Evolutionary conservation across 2,329 filamentous ascomycete genomes (phyloP).

Genomic region (Fusarium bulbicola): DNA sequence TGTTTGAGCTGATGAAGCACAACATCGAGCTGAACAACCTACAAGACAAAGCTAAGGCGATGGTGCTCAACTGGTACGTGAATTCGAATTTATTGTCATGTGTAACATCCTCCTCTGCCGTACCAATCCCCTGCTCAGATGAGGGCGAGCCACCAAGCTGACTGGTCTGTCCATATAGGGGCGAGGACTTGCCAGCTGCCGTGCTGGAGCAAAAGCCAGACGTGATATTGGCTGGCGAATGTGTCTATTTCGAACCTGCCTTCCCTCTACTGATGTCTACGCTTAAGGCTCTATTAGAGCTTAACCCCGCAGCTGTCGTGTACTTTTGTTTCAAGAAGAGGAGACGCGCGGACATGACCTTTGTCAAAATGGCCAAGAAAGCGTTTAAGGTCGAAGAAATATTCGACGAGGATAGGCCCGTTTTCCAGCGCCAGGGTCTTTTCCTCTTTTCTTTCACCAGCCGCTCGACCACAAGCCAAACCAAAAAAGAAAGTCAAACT

Average conservation of each 20-base stretch:
- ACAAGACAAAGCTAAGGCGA: constrained; percentile 67
- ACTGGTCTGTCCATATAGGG: constrained; percentile 55
- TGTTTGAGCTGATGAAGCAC: constrained; percentile 84
- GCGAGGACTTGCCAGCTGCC: constrained; percentile 64
- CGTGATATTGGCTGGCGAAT: constrained; percentile 92
- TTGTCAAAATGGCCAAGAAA: constrained; percentile 76
- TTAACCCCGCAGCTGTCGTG: constrained; percentile 71
- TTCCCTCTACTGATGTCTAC: constrained; percentile 89
- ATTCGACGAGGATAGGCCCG: constrained; percentile 66
- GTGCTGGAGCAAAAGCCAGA: constrained; percentile 71
- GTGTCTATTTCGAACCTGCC: constrained; percentile 95
- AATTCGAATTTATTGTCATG: neutral
- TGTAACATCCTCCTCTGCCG: constrained; percentile 36
- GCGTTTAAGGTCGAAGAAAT: constrained; percentile 71
- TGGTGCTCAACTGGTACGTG: constrained; percentile 82
- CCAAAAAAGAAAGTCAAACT: constrained; percentile 20
- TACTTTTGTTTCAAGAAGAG: constrained; percentile 97
- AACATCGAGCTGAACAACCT: constrained; percentile 88
- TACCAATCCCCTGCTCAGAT: neutral
- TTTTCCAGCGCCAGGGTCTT: constrained; percentile 66
- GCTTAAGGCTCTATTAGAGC: constrained; percentile 75
- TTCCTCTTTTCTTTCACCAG: constrained; percentile 69
- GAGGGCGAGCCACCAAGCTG: constrained; percentile 24
- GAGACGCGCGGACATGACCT: constrained; percentile 80
- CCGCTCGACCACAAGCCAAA: constrained; percentile 47